Conservation (phyloP, 805 yeast genomes). For the Lachancea dasiensis region DNA sequence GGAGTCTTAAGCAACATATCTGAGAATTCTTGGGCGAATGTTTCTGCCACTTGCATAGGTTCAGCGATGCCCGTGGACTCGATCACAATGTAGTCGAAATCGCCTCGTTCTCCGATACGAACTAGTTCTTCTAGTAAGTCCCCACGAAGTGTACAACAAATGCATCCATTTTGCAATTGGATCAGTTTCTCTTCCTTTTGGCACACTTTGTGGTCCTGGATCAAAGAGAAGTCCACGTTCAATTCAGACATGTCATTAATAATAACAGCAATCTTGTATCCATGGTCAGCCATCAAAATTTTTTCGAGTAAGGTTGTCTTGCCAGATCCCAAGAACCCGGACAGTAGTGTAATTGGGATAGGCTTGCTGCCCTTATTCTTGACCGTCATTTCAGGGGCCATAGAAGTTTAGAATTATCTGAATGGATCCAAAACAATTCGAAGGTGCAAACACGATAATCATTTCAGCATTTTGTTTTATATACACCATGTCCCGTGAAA, state of each 20-base stretch:
- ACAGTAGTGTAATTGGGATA: conserved; percentile 41
- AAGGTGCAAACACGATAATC: too few relatives aligned
- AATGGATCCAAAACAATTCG: too few relatives aligned
- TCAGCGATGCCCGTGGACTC: conserved; percentile 45
- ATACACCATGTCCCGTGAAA: too few relatives aligned
- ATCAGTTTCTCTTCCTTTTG: conserved; percentile 39
- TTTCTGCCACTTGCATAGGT: conserved; percentile 48
- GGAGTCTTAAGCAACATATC: conserved; percentile 30
- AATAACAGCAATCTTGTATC: conserved; percentile 40
- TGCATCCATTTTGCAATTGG: conserved; percentile 44
- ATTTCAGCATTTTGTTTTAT: too few relatives aligned
- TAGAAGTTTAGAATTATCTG: too few relatives aligned
- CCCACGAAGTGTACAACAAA: conserved; percentile 44
- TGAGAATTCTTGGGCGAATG: conserved; percentile 40
- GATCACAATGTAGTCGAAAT: conserved; percentile 39
- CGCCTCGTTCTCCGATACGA: conserved; percentile 31
- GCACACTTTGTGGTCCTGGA: conserved; percentile 36
- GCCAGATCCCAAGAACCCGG: conserved; percentile 44
- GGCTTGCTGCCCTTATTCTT: conserved; percentile 20
- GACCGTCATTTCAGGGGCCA: conserved; percentile 5
- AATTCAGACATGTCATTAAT: conserved; percentile 41
- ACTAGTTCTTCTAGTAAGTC: conserved; percentile 41
- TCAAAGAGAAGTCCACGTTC: conserved; percentile 40
- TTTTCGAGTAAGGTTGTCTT: conserved; percentile 43
- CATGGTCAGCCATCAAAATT: conserved; percentile 37